Evolutionary conservation across 1,284 basidiomycete genomes (phyloP).

Genomic region (Apiotrichum gamsii): DNA sequence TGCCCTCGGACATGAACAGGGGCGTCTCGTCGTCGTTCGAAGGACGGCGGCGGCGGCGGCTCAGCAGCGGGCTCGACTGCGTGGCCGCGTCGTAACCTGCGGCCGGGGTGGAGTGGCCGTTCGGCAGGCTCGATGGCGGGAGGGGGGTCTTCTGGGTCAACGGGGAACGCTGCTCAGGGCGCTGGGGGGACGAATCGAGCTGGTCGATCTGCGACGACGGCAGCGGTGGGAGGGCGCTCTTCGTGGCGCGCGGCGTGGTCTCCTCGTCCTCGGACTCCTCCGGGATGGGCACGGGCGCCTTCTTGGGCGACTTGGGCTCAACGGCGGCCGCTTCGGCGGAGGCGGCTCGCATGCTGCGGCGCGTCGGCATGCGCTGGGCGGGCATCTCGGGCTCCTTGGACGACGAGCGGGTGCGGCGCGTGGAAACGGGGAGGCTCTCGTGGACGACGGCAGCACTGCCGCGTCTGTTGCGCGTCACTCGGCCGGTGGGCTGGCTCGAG

Average conservation of each 20-base stretch:
- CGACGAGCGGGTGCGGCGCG: not conserved
- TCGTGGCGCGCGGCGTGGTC: not conserved
- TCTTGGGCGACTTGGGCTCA: not conserved
- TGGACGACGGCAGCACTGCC: not conserved
- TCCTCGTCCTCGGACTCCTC: constrained; percentile 10
- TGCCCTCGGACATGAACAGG: constrained; percentile 29
- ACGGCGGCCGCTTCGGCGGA: not conserved
- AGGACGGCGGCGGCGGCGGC: not conserved
- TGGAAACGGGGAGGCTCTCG: not conserved
- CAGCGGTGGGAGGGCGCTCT: not conserved
- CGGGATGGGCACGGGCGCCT: not conserved
- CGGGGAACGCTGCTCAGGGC: not conserved
- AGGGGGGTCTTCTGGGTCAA: not conserved
- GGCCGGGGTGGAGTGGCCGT: not conserved
- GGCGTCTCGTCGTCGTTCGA: constrained; percentile 7
- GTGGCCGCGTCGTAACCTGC: constrained; percentile 2
- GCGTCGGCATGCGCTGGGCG: not conserved
- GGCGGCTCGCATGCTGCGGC: not conserved
- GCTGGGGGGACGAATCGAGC: not conserved
- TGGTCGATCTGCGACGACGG: not conserved
- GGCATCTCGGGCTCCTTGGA: not conserved
- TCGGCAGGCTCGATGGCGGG: constrained; percentile 1
- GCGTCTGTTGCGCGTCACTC: not conserved
- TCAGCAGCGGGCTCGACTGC: constrained; percentile 15
- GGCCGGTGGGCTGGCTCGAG: not conserved